phyloP scores from a whole-genome alignment of 768 basidiomycete genomes.

The Pulveroboletus sp. region DNA sequence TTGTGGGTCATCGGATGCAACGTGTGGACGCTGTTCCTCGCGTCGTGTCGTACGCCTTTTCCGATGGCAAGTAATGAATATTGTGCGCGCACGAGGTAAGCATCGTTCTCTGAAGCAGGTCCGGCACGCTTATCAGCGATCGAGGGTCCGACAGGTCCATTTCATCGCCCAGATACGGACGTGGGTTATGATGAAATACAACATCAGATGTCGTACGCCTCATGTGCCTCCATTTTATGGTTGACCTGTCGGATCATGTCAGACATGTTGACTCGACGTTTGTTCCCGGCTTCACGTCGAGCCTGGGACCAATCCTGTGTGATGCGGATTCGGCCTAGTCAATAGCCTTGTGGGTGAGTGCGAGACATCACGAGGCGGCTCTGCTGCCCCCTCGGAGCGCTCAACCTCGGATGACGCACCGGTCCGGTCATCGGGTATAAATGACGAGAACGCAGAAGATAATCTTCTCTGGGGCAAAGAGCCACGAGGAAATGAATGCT shows the following conservation, averaged over 20 bases:
- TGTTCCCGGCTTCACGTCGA: background rate
- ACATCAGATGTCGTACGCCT: conserved; percentile 4
- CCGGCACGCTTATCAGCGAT: too few relatives aligned
- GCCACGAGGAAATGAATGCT: background rate
- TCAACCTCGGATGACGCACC: background rate
- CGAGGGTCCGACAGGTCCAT: background rate
- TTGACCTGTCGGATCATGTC: background rate
- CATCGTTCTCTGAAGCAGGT: too few relatives aligned
- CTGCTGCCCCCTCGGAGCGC: background rate
- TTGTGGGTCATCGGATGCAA: background rate
- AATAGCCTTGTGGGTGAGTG: background rate
- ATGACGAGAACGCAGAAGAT: background rate
- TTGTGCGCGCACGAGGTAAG: background rate
- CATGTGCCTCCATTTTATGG: conserved; percentile 4
- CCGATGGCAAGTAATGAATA: background rate
- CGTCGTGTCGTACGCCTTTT: background rate
- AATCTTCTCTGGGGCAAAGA: background rate
- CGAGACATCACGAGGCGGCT: background rate
- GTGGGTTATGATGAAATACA: conserved; percentile 1
- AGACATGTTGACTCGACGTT: background rate
- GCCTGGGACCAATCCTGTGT: background rate
- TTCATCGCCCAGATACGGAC: background rate
- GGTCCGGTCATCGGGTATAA: background rate
- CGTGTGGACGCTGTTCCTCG: background rate
- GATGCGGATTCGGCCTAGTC: background rate